phyloP scores from a whole-genome alignment of 2,329 filamentous ascomycete species.

The Hypoxylon sp. region DNA sequence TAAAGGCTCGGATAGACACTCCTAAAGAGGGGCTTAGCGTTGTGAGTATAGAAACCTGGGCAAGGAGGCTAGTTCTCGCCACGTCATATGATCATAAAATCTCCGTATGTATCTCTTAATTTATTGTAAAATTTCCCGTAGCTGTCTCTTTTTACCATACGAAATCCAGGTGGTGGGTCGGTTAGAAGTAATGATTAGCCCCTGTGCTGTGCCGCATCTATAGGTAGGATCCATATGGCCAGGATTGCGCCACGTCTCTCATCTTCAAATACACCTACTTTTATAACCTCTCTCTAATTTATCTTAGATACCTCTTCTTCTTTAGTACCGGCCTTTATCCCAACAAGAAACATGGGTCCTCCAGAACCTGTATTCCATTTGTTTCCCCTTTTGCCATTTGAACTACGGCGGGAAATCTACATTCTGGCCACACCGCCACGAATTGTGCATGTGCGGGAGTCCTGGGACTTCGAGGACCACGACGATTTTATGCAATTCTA shows the following conservation, averaged over 20 bases:
- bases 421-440: constrained; percentile 31
- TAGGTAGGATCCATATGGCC: neutral
- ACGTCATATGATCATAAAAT: too few species aligned
- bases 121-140: neutral
- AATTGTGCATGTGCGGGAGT: constrained; percentile 26
- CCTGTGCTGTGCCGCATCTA: neutral
- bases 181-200: neutral
- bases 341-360: neutral
- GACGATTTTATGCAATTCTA: neutral
- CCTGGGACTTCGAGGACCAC: constrained; percentile 5
- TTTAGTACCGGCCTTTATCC: neutral
- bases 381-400: constrained; percentile 17
- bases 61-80: too few species aligned
- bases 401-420: constrained; percentile 29
- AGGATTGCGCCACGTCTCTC: neutral
- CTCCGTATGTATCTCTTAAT: neutral
- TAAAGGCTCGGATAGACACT: too few species aligned
- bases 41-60: too few species aligned
- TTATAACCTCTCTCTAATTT: neutral
- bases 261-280: neutral
- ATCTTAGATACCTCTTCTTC: neutral
- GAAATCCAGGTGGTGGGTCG: too few species aligned
- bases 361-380: constrained; percentile 6
- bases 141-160: neutral
- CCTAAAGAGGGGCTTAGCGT: too few species aligned